A percentile compares a stretch with the other conserved stretches of the same genome.
These are phyloP conservation scores for Phytophthora idaei DNA, from an alignment of 352 stramenopile genomes.

Conservation along the genomic window DNA sequence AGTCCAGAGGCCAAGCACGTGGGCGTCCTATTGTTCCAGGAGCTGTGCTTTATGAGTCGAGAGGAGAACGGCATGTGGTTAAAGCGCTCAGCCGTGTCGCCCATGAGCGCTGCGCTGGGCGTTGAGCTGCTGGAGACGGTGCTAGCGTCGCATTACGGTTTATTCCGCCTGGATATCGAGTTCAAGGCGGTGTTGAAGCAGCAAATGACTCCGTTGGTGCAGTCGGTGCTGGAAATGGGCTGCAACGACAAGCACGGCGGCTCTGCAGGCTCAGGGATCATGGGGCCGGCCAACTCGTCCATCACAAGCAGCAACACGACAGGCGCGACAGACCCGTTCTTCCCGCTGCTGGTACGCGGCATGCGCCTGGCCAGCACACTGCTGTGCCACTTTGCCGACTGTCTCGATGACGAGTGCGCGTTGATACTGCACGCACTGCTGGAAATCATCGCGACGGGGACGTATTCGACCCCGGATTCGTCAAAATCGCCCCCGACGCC, in stretches of 20 bases:
- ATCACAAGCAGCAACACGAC: slow-evolving; percentile 45
- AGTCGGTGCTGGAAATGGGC: slow-evolving; percentile 72
- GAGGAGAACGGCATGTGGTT: slow-evolving; percentile 86
- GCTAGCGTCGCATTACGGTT: slow-evolving; percentile 54
- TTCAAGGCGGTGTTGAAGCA: slow-evolving; percentile 84
- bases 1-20: slow-evolving; percentile 77
- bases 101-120: slow-evolving; percentile 76
- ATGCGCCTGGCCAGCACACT: slow-evolving; percentile 83
- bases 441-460: slow-evolving; percentile 82
- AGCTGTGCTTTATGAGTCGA: slow-evolving; percentile 86
- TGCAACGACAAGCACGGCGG: slow-evolving; percentile 55
- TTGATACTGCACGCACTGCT: slow-evolving; percentile 69
- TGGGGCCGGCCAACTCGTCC: slow-evolving; percentile 34
- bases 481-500: slow-evolving; percentile 55
- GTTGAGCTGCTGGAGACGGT: slow-evolving; percentile 86
- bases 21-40: slow-evolving; percentile 85
- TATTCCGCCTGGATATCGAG: slow-evolving; percentile 78
- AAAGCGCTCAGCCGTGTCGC: slow-evolving; percentile 78
- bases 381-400: slow-evolving; percentile 79
- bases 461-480: slow-evolving; percentile 60
- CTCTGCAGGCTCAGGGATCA: slow-evolving; percentile 39
- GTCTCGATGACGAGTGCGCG: slow-evolving; percentile 63
- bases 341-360: slow-evolving; percentile 81
- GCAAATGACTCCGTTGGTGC: slow-evolving; percentile 74
- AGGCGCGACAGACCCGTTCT: slow-evolving; percentile 51